Evolutionary conservation across 768 basidiomycete genomes (phyloP).

Genomic region (Lentinula guzmanii): DNA sequence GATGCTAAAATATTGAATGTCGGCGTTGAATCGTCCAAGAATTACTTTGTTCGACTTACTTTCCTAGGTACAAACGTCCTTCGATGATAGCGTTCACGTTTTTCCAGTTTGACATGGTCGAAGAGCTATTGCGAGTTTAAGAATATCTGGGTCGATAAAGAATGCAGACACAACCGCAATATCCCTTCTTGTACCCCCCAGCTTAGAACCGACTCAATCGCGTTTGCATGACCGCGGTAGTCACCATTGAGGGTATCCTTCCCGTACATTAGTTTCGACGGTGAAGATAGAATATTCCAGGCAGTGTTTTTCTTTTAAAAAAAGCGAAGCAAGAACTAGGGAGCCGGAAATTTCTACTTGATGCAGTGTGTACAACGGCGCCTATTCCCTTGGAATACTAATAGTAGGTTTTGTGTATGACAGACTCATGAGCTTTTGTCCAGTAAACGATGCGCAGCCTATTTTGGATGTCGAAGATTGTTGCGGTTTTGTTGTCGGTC

Average conservation of each 20-base stretch:
- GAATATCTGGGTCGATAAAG: background rate
- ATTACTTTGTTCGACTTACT: constrained; percentile 41
- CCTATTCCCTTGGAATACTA: background rate
- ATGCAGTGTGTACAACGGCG: background rate
- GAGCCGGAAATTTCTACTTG: background rate
- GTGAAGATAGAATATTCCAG: background rate
- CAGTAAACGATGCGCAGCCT: background rate
- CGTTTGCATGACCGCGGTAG: background rate
- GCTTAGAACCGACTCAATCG: background rate
- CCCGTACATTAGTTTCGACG: background rate
- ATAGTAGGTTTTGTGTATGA: background rate
- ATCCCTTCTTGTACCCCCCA: background rate
- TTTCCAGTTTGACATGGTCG: constrained; percentile 47
- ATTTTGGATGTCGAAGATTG: background rate
- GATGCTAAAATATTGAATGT: constrained; percentile 38
- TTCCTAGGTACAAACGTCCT: constrained; percentile 65
- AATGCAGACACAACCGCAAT: background rate
- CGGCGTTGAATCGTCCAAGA: constrained; percentile 12
- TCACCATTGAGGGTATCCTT: background rate
- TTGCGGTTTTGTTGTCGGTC: background rate
- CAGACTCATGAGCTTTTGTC: background rate
- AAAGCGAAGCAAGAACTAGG: background rate
- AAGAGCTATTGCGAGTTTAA: constrained; percentile 4
- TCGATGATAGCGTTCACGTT: constrained; percentile 65
- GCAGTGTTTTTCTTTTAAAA: background rate